Evolutionary conservation across 306 rosid species (phyloP).

Genomic region (Vachellia collinsii): DNA sequence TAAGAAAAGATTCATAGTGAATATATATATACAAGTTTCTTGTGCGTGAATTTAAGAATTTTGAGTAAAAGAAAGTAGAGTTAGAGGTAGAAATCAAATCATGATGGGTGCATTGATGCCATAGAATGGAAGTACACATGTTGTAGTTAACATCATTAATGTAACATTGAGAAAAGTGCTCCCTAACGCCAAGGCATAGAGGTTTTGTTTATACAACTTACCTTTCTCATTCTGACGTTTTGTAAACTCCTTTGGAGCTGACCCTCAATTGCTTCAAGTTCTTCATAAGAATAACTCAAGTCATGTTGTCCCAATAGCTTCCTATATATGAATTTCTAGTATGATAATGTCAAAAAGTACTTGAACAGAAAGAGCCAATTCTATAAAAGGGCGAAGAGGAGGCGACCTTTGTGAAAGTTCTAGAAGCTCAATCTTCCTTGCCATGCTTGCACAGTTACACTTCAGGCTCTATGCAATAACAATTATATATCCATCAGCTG

Average conservation of each 20-base stretch:
- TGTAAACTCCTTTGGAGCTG: constrained; percentile 52
- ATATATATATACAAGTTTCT: too few relatives aligned
- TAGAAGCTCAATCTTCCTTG: constrained; percentile 51
- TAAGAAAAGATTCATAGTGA: too few relatives aligned
- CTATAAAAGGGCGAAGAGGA: constrained; percentile 9
- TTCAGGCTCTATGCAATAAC: constrained; percentile 51
- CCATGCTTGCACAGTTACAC: constrained; percentile 43
- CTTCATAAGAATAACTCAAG: constrained; percentile 48
- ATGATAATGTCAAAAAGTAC: not conserved
- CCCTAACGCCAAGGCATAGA: too few relatives aligned
- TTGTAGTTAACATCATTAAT: too few relatives aligned
- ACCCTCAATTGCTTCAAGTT: constrained; percentile 40
- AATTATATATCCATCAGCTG: not conserved
- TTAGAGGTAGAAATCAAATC: too few relatives aligned
- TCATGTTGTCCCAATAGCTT: constrained; percentile 52
- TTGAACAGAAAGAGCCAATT: not conserved
- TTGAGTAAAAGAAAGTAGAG: too few relatives aligned
- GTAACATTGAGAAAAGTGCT: too few relatives aligned
- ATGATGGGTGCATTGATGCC: too few relatives aligned
- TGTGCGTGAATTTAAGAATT: too few relatives aligned
- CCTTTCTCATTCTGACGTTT: constrained; percentile 55
- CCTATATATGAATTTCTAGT: constrained; percentile 37
- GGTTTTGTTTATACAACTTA: constrained; percentile 1
- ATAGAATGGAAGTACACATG: too few relatives aligned
- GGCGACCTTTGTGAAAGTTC: constrained; percentile 50